Evolutionary conservation across 75 land plant genomes (phyloP), one percentile per base, ranked within the genome.

Genomic region (Adiantum capillusveneris): DNA sequence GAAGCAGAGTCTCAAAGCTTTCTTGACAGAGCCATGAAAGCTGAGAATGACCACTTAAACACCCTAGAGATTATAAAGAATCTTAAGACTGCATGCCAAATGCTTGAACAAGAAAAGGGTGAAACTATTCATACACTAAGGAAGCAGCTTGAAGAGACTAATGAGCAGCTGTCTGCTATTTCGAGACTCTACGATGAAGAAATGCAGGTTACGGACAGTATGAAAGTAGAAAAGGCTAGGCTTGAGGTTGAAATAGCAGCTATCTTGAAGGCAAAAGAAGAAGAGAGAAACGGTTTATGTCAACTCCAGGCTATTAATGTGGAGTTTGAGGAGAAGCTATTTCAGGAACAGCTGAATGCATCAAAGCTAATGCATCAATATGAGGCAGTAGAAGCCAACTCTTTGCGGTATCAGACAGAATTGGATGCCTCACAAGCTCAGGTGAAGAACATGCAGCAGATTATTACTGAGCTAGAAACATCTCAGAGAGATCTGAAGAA

Each of bases 261-360:
- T 29, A 45, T 66, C 13, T 31, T 29, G 29, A 7, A 24, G 25
- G 69, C 57, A 39, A 66, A 66, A 31, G 25, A 66, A 58, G 53
- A 45, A 30, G 21, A 57, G 25, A 50, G 43, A 18, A 31, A 42
- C 45, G 29, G 27, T 25, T 19, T 28, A 18, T 27, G 19, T 22
- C 31, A 34, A 22, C 29, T 56, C 17, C 45, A 46, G 14, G 14
- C 6, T 46, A 18, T 14, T 3, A 46, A 46, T 46, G 17, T 2
- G 22, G 14, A 6, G 22, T 3, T 46, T 2, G 22, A 46, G 14
- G 22, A 46, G 6, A n/a, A 46, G 17, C 50, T 46, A 3, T 14
- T 2, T 6, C 13, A 46, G 14, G 50, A 46, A 14, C 50, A 46
- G 22, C 5, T 46, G 50, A 46, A 46, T n/a, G 50, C 22, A 18